These are phyloP conservation scores for Starmera quercuum DNA, from an alignment of 805 yeast genomes.

Conservation along the genomic window DNA sequence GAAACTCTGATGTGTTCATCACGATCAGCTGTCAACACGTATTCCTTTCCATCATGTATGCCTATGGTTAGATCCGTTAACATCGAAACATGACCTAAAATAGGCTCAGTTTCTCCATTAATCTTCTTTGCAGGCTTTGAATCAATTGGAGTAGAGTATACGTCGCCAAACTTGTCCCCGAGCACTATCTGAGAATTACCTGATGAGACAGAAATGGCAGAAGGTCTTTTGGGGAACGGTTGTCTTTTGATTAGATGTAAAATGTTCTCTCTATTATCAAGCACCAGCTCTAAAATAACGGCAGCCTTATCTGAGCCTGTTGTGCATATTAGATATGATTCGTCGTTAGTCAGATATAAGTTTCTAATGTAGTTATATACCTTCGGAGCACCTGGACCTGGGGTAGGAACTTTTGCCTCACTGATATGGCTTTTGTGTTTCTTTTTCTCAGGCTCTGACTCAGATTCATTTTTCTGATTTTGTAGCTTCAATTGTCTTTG, in stretches of 20 bases:
- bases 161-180: constrained; percentile 97
- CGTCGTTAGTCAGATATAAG: constrained; percentile 45
- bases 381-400: constrained; percentile 66
- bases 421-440: constrained; percentile 28
- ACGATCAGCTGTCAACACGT: constrained; percentile 76
- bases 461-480: constrained; percentile 10
- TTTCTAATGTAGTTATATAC: constrained; percentile 62
- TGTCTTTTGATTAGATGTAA: constrained; percentile 58
- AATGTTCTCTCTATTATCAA: constrained; percentile 25
- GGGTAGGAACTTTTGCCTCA: constrained; percentile 48
- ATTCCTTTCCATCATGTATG: constrained; percentile 35
- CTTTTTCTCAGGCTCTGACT: constrained; percentile 18
- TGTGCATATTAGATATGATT: constrained; percentile 51
- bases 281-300: constrained; percentile 42
- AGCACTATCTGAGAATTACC: constrained; percentile 53
- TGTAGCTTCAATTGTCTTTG: constrained; percentile 20
- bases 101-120: constrained; percentile 50
- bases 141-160: constrained; percentile 50
- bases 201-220: constrained; percentile 65
- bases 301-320: constrained; percentile 83
- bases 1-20: constrained; percentile 93
- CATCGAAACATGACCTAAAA: constrained; percentile 96
- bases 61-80: constrained; percentile 63
- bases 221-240: constrained; percentile 87
- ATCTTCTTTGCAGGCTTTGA: constrained; percentile 25